Percentiles rank a stretch among this genome's conserved stretches.
phyloP scores from a whole-genome alignment of 306 rosid species.

The Quillaja saponaria region DNA sequence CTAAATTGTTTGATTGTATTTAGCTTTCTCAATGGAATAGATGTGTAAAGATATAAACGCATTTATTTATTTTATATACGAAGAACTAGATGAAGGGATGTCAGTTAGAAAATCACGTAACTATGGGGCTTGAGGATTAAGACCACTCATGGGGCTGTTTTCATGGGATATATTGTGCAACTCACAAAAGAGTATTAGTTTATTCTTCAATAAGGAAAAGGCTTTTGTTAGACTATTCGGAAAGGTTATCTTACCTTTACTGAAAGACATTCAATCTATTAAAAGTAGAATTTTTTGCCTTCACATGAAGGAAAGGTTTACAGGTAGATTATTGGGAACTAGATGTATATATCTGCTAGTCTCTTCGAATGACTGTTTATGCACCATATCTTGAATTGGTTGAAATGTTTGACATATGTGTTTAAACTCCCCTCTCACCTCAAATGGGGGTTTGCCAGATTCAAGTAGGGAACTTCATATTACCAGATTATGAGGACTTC shows the following conservation, averaged over 20 bases:
- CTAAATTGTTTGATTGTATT: conserved; percentile 4
- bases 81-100: neutral
- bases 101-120: neutral
- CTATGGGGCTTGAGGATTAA: too few species aligned
- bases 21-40: neutral
- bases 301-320: conserved; percentile 16
- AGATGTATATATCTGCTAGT: too few species aligned
- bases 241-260: neutral
- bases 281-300: too few species aligned
- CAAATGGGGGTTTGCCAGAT: neutral
- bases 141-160: too few species aligned
- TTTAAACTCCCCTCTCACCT: neutral
- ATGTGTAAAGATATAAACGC: neutral
- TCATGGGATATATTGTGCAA: neutral
- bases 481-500: neutral
- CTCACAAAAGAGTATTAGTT: neutral
- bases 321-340: conserved; percentile 3
- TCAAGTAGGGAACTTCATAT: neutral
- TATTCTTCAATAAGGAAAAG: conserved; percentile 13
- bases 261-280: too few species aligned
- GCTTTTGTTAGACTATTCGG: conserved; percentile 1
- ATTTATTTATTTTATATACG: conserved; percentile 9
- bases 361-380: neutral
- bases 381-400: neutral
- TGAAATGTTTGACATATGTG: neutral